Evolutionary conservation across 805 yeast species (phyloP), one percentile per base, ranked within the genome.

Genomic region (Candida sphagnicola): DNA sequence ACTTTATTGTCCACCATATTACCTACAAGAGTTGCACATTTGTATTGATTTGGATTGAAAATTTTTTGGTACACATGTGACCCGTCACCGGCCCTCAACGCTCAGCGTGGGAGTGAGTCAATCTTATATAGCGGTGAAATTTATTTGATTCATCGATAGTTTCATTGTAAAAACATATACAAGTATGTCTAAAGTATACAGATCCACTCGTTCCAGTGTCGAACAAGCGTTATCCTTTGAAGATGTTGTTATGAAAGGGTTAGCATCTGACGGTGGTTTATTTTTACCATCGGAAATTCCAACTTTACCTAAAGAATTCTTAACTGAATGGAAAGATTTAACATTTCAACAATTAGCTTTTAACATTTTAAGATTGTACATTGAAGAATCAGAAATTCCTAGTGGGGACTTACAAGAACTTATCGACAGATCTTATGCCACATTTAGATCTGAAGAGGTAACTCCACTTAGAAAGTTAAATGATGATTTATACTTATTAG

Each of bases 251-350:
- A 80, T 85, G 62, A 84, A 85, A 41, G 99, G 99, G 37, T 74
- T 93, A 54, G 98, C 98, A 38, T 80, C 85, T 34, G 99, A 95
- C 59, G 99, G 99, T 49, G 99, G 99, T 29, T 76, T 93, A 29
- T 93, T 87, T 62, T 74, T 93, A 40, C 99, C 99, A 33, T 75
- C 93, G 12, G 70, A 59, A 34, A 85, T 90, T 50, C 96, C 98
- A 41, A 60, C 72, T 45, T 72, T 85, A 21, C 70, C 81, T 4
- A 57, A 67, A 10, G 75, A 75, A 42, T 75, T 84, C 46, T 62
- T 82, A 39, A 55, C 66, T 28, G 64, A 70, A 45, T 91, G 98
- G 98, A 66, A 76, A 39, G 74, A 82, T 42, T 68, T 85, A 41
- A 67, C 84, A 16, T 93, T 93, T 66, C 81, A 83, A 59, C 91